These are phyloP conservation scores for Malus hybrid DNA, from an alignment of 331 rosid species.

Conservation along the genomic window DNA sequence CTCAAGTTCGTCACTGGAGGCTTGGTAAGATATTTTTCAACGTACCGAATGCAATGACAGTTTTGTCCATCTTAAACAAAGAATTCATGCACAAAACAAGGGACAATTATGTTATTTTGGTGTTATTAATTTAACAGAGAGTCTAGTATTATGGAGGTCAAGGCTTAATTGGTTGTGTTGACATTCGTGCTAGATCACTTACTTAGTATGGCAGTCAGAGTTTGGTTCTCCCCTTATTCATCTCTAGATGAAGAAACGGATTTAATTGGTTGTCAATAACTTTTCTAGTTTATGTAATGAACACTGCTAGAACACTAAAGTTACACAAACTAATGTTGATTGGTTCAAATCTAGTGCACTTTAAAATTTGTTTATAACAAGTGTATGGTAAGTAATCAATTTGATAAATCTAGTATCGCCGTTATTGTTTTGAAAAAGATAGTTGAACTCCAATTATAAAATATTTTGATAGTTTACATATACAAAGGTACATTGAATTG, in stretches of 20 bases:
- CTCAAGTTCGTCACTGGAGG: constrained; percentile 74
- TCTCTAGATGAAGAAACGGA: neutral
- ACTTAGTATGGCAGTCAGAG: neutral
- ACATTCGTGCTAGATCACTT: neutral
- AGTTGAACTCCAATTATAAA: neutral
- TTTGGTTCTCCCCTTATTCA: neutral
- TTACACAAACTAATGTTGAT: neutral
- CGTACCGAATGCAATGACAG: neutral
- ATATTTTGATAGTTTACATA: neutral
- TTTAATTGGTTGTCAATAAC: neutral
- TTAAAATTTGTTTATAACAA: too few species aligned
- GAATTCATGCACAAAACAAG: neutral
- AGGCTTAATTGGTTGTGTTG: neutral
- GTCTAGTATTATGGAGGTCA: neutral
- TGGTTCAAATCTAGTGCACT: neutral
- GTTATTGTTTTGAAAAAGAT: neutral
- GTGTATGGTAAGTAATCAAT: neutral
- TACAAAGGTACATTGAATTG: neutral
- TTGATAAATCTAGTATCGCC: neutral
- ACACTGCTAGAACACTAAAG: neutral
- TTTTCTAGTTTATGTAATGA: neutral
- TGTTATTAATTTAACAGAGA: neutral
- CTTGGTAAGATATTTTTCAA: constrained; percentile 31
- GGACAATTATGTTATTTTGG: constrained; percentile 1
- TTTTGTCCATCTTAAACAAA: neutral